Percentiles rank a stretch among this genome's conserved stretches.
These are phyloP conservation scores for Spiraea crenata DNA, from an alignment of 331 rosid genomes.

Conservation along the genomic window DNA sequence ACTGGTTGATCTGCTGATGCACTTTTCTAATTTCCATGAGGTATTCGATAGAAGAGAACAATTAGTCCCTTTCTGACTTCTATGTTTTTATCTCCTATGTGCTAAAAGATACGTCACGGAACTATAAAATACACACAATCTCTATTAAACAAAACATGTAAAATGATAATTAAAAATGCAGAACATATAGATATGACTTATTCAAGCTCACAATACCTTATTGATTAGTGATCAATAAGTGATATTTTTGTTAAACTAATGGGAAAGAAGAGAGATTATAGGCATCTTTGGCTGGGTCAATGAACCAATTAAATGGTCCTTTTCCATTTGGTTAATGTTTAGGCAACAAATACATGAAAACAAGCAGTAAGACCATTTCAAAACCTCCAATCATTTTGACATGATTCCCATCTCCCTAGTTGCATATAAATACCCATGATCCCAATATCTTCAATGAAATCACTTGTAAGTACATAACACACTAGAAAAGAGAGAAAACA, in stretches of 20 bases:
- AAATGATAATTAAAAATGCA: not conserved
- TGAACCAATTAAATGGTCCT: slow-evolving; percentile 4
- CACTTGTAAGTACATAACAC: slow-evolving; percentile 4
- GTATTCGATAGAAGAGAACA: slow-evolving; percentile 18
- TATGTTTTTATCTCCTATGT: slow-evolving; percentile 16
- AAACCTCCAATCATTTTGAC: slow-evolving; percentile 20
- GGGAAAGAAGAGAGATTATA: slow-evolving; percentile 12
- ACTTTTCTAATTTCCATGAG: not conserved
- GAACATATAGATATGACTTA: slow-evolving; percentile 13
- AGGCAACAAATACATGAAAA: slow-evolving; percentile 31
- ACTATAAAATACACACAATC: not conserved
- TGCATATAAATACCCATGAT: slow-evolving; percentile 35
- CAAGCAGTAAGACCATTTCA: slow-evolving; percentile 45
- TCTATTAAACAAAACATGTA: not conserved
- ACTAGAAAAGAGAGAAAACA: not conserved
- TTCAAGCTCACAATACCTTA: slow-evolving; percentile 19
- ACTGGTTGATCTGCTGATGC: slow-evolving; percentile 8
- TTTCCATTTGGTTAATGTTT: slow-evolving; percentile 38
- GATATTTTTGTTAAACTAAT: slow-evolving; percentile 4
- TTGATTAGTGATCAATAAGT: slow-evolving; percentile 6
- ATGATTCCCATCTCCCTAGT: slow-evolving; percentile 23
- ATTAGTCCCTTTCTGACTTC: slow-evolving; percentile 22
- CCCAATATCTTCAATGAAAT: slow-evolving; percentile 24
- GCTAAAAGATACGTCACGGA: not conserved
- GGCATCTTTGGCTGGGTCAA: slow-evolving; percentile 53